phyloP scores from a whole-genome alignment of 1,139 yeast species.

The Magnusiomyces ingens region DNA sequence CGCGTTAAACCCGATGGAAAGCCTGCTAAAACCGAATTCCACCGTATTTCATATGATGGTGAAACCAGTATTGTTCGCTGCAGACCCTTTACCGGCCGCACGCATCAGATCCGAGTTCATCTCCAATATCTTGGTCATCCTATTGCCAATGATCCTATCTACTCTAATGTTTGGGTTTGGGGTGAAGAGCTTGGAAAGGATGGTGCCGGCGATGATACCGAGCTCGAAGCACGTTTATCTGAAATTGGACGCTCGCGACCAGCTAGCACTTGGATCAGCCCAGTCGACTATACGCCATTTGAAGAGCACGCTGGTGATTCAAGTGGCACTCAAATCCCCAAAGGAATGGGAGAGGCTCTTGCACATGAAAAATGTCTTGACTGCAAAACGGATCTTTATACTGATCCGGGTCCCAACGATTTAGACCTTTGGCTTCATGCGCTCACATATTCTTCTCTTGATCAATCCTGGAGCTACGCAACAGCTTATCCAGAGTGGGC shows the following conservation, averaged over 20 bases:
- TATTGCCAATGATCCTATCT: slow-evolving; percentile 91
- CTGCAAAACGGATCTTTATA: slow-evolving; percentile 68
- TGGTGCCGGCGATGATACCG: slow-evolving; percentile 44
- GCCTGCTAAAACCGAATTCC: slow-evolving; percentile 44
- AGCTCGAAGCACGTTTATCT: slow-evolving; percentile 45
- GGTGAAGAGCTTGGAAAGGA: slow-evolving; percentile 53
- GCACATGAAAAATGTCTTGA: slow-evolving; percentile 52
- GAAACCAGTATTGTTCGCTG: slow-evolving; percentile 69
- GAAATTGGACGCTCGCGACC: slow-evolving; percentile 61
- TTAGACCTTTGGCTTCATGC: slow-evolving; percentile 90
- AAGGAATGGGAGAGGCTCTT: slow-evolving; percentile 49
- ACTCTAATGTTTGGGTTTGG: slow-evolving; percentile 65
- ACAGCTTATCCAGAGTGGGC: slow-evolving; percentile 92
- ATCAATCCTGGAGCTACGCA: slow-evolving; percentile 68
- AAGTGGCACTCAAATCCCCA: slow-evolving; percentile 2
- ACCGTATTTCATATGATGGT: slow-evolving; percentile 55
- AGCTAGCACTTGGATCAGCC: slow-evolving; percentile 59
- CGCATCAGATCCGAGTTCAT: slow-evolving; percentile 93
- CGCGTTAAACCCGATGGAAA: slow-evolving; percentile 65
- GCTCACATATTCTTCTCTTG: slow-evolving; percentile 44
- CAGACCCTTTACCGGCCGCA: slow-evolving; percentile 81
- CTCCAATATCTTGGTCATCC: slow-evolving; percentile 82
- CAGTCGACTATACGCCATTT: slow-evolving; percentile 12
- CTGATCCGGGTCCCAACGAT: slow-evolving; percentile 86
- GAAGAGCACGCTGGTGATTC: slow-evolving; percentile 10